These are phyloP conservation scores for Mycena filopes DNA, from an alignment of 768 basidiomycete species.

Conservation along the genomic window DNA sequence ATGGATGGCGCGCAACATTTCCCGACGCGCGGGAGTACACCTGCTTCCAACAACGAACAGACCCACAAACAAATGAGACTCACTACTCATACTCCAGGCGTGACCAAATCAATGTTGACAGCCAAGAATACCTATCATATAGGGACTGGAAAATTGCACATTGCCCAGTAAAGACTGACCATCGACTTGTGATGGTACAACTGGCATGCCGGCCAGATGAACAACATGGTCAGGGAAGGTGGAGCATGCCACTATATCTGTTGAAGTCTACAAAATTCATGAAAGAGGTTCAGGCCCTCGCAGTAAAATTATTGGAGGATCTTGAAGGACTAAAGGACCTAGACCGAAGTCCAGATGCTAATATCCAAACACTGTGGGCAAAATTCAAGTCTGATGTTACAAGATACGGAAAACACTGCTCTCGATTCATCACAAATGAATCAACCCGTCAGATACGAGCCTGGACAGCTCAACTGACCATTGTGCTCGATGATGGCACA, in stretches of 20 bases:
- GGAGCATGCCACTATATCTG: neutral
- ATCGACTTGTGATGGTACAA: too few relatives aligned
- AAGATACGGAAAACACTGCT: neutral
- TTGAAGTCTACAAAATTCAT: conserved; percentile 3
- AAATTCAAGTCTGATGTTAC: neutral
- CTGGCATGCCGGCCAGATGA: too few relatives aligned
- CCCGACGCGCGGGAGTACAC: too few relatives aligned
- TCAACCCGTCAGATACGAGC: too few relatives aligned
- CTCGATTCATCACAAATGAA: too few relatives aligned
- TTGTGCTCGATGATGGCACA: too few relatives aligned
- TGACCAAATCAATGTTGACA: neutral
- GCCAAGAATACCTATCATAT: neutral
- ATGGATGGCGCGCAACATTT: neutral
- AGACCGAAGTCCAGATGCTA: neutral
- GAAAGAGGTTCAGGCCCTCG: neutral
- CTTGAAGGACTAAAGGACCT: neutral
- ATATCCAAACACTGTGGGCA: neutral
- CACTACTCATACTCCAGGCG: neutral
- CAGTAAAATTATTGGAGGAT: neutral
- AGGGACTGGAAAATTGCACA: neutral
- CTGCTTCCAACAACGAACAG: too few relatives aligned
- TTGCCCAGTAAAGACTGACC: too few relatives aligned
- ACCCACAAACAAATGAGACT: too few relatives aligned
- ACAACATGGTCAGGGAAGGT: too few relatives aligned
- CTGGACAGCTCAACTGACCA: too few relatives aligned